Evolutionary conservation across 257 asterid genomes (phyloP), one percentile per base, ranked within the genome.

Genomic region (Phtheirospermum japonicum): DNA sequence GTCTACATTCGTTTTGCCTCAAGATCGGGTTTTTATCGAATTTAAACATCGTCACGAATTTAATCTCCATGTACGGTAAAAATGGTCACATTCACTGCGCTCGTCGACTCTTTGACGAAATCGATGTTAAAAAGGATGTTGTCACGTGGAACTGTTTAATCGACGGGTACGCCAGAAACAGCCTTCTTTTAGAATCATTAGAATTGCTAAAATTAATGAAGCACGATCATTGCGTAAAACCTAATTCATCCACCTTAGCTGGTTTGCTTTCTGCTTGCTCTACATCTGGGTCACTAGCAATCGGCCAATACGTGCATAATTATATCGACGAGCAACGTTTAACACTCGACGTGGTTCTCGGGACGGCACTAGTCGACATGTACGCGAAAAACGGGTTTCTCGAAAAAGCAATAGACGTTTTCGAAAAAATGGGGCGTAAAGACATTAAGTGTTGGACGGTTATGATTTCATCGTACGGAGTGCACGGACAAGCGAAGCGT

Each of bases 81-180:
- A 77, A 48, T 19, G 69, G 78, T 8, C 9, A 14, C 58, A 56
- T 80, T 49, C 32, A 56, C 50, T 73, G 45, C 7, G 79, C 85
- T 10, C 77, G 69, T 16, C 76, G 23, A 53, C 59, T 84, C 45
- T 82, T 84, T 48, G 87, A 82, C 63, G 89, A 77, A 73, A 65
- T 64, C 43, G 33, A 59, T 70, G 74, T 26, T 31, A 40, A 65
- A 19, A 82, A 70, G 50, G 95, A 84, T 66, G 71, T 78, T n/a
- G 73, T 78, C 39, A 48, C 78, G 76, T 84, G 95, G 93, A 87
- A 87, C 75, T 82, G 86, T 76, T 75, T 84, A 11, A 78, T 87
- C n/a, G 85, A 84, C 69, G 79, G 76, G 46, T 82, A 84, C 71
- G 83, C 86, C 9, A 84, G 72, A 78, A 40, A 32, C 19, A 76